Conservation (phyloP, 768 basidiomycete species). For the Harrya chromipes region DNA sequence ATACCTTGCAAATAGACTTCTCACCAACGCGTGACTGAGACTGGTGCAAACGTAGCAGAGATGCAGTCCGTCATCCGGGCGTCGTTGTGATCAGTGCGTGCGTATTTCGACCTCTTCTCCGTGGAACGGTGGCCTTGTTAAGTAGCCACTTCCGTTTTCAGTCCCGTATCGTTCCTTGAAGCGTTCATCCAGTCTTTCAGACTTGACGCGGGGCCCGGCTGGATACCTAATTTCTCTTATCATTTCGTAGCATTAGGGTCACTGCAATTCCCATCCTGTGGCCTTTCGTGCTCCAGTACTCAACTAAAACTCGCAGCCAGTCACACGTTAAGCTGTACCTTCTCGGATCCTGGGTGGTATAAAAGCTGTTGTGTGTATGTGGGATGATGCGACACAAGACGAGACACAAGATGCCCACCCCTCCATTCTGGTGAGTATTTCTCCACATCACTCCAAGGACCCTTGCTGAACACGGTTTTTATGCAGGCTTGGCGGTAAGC, state of each 20-base stretch:
- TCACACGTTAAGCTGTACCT: slow-evolving; percentile 11
- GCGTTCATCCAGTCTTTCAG: background rate
- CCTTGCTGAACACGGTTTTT: slow-evolving; percentile 1
- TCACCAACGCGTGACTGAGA: background rate
- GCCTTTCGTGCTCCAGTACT: slow-evolving; percentile 14
- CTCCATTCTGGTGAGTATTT: slow-evolving; percentile 33
- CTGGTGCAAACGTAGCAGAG: background rate
- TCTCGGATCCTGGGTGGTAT: slow-evolving; percentile 11
- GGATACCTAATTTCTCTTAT: slow-evolving; percentile 1
- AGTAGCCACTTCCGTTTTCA: slow-evolving; percentile 10
- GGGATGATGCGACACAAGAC: slow-evolving; percentile 4
- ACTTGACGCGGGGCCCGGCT: background rate
- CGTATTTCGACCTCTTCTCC: background rate
- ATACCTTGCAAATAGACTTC: background rate
- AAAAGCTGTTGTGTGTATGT: slow-evolving; percentile 13
- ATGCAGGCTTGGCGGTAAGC: slow-evolving; percentile 60
- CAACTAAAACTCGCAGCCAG: background rate
- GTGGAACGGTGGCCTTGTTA: background rate
- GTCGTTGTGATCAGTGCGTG: slow-evolving; percentile 9
- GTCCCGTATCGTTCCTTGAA: background rate
- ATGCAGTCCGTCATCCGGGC: slow-evolving; percentile 3
- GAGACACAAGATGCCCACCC: slow-evolving; percentile 22
- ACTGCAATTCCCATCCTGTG: slow-evolving; percentile 12
- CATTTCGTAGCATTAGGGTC: slow-evolving; percentile 4
- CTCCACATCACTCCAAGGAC: background rate